These are phyloP conservation scores for Priceomyces melissophilus DNA, from an alignment of 805 yeast species.

Conservation along the genomic window DNA sequence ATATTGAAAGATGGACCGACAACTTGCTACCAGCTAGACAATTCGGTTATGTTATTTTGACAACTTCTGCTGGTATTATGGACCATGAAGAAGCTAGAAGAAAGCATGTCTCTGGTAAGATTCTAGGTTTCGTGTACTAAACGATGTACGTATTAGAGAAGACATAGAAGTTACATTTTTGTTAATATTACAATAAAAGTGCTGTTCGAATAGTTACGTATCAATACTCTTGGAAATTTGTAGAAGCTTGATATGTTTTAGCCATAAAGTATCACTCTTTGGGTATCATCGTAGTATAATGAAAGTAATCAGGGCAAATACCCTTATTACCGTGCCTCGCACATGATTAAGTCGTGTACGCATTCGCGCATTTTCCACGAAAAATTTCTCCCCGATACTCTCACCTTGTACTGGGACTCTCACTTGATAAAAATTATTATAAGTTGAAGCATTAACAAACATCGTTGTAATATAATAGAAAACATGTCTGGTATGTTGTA, in stretches of 20 bases:
- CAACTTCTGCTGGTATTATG: conserved; percentile 99
- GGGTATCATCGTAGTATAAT: neutral
- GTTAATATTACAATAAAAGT: conserved; percentile 2
- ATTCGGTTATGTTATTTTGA: conserved; percentile 95
- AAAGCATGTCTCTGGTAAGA: conserved; percentile 99
- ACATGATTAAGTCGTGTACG: neutral
- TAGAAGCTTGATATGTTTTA: too few species aligned
- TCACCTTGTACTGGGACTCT: too few species aligned
- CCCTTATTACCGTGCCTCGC: neutral
- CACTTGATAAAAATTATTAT: conserved; percentile 1
- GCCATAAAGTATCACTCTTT: neutral
- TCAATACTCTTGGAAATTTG: too few species aligned
- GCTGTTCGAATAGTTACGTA: neutral
- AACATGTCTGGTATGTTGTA: conserved; percentile 34
- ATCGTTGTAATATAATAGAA: conserved; percentile 11
- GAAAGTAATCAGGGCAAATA: neutral
- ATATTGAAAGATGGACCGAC: conserved; percentile 97
- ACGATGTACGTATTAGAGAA: conserved; percentile 4
- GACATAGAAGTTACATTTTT: neutral
- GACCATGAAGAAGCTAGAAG: conserved; percentile 99
- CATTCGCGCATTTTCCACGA: neutral
- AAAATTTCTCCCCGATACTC: neutral
- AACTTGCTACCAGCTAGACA: conserved; percentile 99
- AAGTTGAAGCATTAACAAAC: neutral
- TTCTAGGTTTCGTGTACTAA: conserved; percentile 96